Base-by-base conservation (phyloP, 164 flowering plant species). In the Magnolia officinalis region DNA sequence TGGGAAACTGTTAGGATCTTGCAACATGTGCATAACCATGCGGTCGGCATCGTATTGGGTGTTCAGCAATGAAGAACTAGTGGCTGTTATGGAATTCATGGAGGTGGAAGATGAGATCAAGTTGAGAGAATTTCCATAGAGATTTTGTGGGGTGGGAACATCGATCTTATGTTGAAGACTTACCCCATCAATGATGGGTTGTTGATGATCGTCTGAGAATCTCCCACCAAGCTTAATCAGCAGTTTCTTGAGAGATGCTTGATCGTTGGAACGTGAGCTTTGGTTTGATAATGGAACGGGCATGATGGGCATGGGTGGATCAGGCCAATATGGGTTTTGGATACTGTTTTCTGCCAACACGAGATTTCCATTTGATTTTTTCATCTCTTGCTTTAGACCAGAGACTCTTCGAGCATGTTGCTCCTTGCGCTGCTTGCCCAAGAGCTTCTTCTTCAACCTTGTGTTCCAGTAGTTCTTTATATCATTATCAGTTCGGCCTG, bases 401-500 rank as follows among this genome's bases (percentile, higher is more conserved):
- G 50, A 73, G n/a, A 61, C 76, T 29, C 29, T 50, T 18, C 84
- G 79, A 21, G 88, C 79, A 45, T 84, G 87, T 7, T 88, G 88
- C 37, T 86, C 91, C 81, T 88, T 88, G 2, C 90, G 78, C 61
- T 90, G 94, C 81, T 81, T 88, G 1, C 91, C 91, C 16, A 90
- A 75, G 1, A 92, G 88, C 85, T 91, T 91, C 86, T 91, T 92
- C 88, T 91, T 92, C 80, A 92, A 78, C 84, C 86, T 90, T 24
- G 97, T 92, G 85, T 92, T 92, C 97, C 97, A 92, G 74, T 92
- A 91, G 82, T 92, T 92, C 85, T 92, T 92, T 31, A 92, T 90
- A 73, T 92, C 97, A 14, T 92, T 92, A 72, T 92, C 97, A 0
- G 97, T 92, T 71, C 97, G 72, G 59, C 97, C 97, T 0, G 97